Evolutionary conservation across 108 stramenopile genomes (phyloP).

Genomic region (Nannochloropsis gaditana): DNA sequence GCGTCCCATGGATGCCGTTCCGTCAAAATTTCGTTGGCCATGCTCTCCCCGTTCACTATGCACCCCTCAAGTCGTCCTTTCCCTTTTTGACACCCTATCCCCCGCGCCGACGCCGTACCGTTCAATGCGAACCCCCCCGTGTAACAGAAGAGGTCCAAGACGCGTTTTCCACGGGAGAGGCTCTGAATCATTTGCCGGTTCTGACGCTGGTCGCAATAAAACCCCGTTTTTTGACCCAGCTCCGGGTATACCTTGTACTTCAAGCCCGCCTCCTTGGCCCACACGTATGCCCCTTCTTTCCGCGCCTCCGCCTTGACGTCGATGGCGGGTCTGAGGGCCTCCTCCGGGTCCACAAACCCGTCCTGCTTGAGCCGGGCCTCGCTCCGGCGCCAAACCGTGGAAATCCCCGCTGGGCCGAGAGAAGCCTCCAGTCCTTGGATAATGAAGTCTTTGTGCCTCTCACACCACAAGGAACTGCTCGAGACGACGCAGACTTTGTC

Average conservation of each 20-base stretch:
- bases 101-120: slow-evolving; percentile 3
- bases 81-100: neutral
- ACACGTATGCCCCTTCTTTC: slow-evolving; percentile 22
- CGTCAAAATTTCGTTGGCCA: too few species aligned
- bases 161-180: slow-evolving; percentile 25
- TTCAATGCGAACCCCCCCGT: slow-evolving; percentile 46
- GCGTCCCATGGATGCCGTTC: too few species aligned
- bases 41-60: neutral
- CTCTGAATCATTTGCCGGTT: slow-evolving; percentile 58
- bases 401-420: slow-evolving; percentile 21
- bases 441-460: slow-evolving; percentile 61
- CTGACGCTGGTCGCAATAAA: slow-evolving; percentile 93
- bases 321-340: neutral
- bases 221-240: slow-evolving; percentile 87
- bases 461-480: slow-evolving; percentile 83
- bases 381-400: slow-evolving; percentile 45
- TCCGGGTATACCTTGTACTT: slow-evolving; percentile 67
- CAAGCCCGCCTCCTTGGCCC: slow-evolving; percentile 64
- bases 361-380: slow-evolving; percentile 52
- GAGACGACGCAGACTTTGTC: slow-evolving; percentile 59
- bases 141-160: slow-evolving; percentile 51
- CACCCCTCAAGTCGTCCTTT: neutral
- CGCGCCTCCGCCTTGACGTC: neutral
- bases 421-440: slow-evolving; percentile 29
- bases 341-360: slow-evolving; percentile 41